These are phyloP conservation scores for Groenewaldozyma tartarivorans DNA, from an alignment of 805 yeast genomes.

Conservation along the genomic window DNA sequence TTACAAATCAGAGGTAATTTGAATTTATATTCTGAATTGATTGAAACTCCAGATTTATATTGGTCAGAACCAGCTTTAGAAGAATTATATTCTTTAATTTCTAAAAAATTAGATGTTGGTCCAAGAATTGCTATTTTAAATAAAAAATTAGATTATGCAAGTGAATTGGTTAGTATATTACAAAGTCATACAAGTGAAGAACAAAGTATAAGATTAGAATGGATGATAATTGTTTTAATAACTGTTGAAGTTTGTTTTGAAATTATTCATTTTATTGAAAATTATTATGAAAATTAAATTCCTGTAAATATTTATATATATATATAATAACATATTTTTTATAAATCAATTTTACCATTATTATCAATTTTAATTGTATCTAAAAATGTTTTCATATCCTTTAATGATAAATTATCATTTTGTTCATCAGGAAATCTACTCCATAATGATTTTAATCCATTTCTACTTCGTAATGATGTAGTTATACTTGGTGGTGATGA, in stretches of 20 bases:
- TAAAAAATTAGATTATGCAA: slow-evolving; percentile 79
- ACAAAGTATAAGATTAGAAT: slow-evolving; percentile 68
- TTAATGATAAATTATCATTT: too few species aligned
- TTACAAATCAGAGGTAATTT: slow-evolving; percentile 72
- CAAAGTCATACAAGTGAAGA: slow-evolving; percentile 67
- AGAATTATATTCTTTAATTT: slow-evolving; percentile 58
- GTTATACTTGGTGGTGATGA: too few species aligned
- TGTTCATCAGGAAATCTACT: too few species aligned
- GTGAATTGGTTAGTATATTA: slow-evolving; percentile 77
- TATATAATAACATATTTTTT: too few species aligned
- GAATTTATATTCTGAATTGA: slow-evolving; percentile 77
- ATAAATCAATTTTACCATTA: too few species aligned
- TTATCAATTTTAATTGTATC: too few species aligned
- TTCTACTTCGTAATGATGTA: background rate
- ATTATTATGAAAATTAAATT: too few species aligned
- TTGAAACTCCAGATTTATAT: slow-evolving; percentile 86
- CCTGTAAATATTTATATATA: too few species aligned
- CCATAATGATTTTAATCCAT: background rate
- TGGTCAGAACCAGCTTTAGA: slow-evolving; percentile 90
- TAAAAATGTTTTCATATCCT: too few species aligned
- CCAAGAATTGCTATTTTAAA: slow-evolving; percentile 74
- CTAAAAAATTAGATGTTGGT: slow-evolving; percentile 61
- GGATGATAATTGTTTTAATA: slow-evolving; percentile 79
- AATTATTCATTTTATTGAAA: slow-evolving; percentile 45
- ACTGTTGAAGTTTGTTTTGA: slow-evolving; percentile 82